Evolutionary conservation across 2,329 filamentous ascomycete species (phyloP), one percentile per base, ranked within the genome.

Genomic region (Tolypocladium nubicola): DNA sequence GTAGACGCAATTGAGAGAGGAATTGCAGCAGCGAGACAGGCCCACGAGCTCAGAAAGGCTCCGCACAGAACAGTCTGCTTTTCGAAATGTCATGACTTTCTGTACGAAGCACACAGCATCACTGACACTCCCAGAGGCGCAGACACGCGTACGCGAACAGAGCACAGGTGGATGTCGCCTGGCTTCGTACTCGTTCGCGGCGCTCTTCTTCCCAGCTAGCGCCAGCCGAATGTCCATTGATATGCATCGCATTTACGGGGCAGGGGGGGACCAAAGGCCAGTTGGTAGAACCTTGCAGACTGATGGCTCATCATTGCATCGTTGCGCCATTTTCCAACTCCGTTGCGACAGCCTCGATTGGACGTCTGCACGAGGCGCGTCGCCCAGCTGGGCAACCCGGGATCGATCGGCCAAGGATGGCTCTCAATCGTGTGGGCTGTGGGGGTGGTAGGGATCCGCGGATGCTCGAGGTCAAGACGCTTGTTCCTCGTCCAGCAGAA

Each of bases 311-410:
- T 41, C 52, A n/a, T 53, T 41, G 52, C 52, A 53, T 38, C n/a
- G 26, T 53, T 53, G 52, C 52, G 52, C 52, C 52, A 53, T 53
- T 53, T 53, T 53, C 52, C 37, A 53, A 30, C 35, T 16, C 13
- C 14, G 6, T 26, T 30, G 21, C 21, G 11, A 19, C 52, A 13
- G 35, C 52, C 26, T 30, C 52, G 21, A 53, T 53, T 53, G 52
- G 52, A 19, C 39, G 14, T 33, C 52, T 41, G 52, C 35, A 53
- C 35, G 33, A 38, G 30, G 19, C 19, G 50, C 21, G 23, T 53
- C 21, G 21, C 23, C 35, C 43, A 47, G 23, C 23, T 19, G 30
- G 37, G 45, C 54, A 52, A 41, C 11, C 55, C 37, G 21, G 43
- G 47, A 23, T 52, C 35, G 19, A 40, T 52, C 37, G 45, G 37